Evolutionary conservation across 345 rosid genomes (phyloP).

Genomic region (Citrus trifoliata): DNA sequence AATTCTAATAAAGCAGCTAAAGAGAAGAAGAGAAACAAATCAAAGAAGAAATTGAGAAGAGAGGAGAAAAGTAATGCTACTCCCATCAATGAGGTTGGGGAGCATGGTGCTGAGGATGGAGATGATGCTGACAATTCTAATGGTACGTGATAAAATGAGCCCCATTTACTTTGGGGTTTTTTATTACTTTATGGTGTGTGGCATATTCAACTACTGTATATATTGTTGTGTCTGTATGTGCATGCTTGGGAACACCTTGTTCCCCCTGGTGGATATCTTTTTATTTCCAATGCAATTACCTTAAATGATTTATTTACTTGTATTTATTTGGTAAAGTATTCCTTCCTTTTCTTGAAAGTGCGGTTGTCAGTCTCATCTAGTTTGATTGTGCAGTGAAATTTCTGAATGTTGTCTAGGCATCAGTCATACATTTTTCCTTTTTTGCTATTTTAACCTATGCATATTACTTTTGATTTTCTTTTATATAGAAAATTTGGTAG

Average conservation of each 20-base stretch:
- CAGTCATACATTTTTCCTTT: not conserved
- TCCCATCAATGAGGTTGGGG: not conserved
- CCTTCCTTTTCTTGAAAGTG: not conserved
- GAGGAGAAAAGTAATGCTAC: conserved; percentile 10
- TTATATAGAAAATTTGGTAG: conserved; percentile 5
- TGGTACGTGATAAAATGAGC: conserved; percentile 13
- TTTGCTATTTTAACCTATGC: not conserved
- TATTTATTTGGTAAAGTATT: not conserved
- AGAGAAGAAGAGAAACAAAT: conserved; percentile 25
- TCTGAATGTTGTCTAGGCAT: not conserved
- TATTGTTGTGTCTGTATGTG: not conserved
- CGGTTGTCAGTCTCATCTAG: not conserved
- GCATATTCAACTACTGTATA: not conserved
- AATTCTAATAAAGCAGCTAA: not conserved
- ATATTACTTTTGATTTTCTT: conserved; percentile 5
- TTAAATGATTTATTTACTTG: not conserved
- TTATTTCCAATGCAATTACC: not conserved
- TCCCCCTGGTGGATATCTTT: not conserved
- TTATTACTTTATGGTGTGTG: not conserved
- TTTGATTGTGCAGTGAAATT: not conserved
- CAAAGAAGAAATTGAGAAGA: conserved; percentile 20
- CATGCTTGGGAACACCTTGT: not conserved
- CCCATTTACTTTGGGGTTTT: not conserved
- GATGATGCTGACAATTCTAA: conserved; percentile 9
- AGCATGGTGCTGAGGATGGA: conserved; percentile 6